Conservation (phyloP, 2,329 filamentous ascomycete species). For the Aureobasidium sp. region DNA sequence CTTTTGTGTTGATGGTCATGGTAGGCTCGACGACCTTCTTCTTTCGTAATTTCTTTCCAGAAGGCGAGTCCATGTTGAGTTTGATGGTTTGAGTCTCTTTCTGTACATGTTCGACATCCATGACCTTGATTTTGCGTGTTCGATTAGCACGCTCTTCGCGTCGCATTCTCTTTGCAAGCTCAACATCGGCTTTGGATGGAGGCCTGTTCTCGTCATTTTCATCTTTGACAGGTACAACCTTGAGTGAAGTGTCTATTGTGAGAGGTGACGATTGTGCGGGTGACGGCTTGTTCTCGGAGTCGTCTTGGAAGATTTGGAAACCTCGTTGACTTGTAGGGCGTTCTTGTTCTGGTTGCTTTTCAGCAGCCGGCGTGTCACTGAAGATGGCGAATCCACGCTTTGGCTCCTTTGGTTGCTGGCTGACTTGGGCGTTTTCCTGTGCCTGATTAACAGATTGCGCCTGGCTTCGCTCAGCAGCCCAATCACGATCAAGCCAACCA, state of each 20-base stretch:
- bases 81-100: constrained; percentile 93
- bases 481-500: constrained; percentile 52
- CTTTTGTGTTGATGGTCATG: constrained; percentile 93
- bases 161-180: constrained; percentile 39
- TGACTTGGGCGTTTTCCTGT: not conserved
- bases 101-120: constrained; percentile 64
- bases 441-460: not conserved
- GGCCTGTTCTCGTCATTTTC: constrained; percentile 41
- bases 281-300: constrained; percentile 16
- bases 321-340: constrained; percentile 13
- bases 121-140: constrained; percentile 57
- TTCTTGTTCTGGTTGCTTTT: not conserved
- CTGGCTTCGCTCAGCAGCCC: constrained; percentile 13
- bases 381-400: constrained; percentile 15
- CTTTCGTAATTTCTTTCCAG: constrained; percentile 73
- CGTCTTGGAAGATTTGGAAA: constrained; percentile 11
- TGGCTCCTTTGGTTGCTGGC: constrained; percentile 10
- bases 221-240: constrained; percentile 28
- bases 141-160: constrained; percentile 41
- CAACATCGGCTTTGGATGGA: constrained; percentile 28
- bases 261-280: not conserved
- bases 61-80: constrained; percentile 84
- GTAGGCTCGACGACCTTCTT: constrained; percentile 71
- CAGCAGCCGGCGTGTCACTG: constrained; percentile 10
- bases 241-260: constrained; percentile 20